Evolutionary conservation across 768 basidiomycete species (phyloP).

Genomic region (Amanita muscaria): DNA sequence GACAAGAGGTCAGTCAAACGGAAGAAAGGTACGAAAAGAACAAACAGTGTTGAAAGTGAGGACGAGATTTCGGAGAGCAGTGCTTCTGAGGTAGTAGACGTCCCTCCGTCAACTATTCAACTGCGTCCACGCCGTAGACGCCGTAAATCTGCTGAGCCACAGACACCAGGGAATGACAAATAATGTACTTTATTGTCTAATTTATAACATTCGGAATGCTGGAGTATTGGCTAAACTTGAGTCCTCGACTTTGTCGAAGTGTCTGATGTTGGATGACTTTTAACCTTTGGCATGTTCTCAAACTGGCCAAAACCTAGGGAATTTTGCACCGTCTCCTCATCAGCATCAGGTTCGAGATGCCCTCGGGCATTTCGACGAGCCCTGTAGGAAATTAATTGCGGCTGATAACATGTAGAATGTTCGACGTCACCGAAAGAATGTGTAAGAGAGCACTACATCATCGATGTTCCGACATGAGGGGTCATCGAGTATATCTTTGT

Average conservation of each 20-base stretch:
- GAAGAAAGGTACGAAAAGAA: slow-evolving; percentile 9
- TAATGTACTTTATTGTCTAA: no score
- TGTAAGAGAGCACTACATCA: slow-evolving; percentile 91
- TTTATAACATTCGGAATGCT: no score
- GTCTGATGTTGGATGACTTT: slow-evolving; percentile 8
- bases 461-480: slow-evolving; percentile 80
- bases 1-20: no score
- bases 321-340: slow-evolving; percentile 66
- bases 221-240: no score
- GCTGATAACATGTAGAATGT: slow-evolving; percentile 14
- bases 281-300: slow-evolving; percentile 40
- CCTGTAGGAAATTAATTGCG: slow-evolving; percentile 31
- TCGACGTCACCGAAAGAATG: slow-evolving; percentile 77
- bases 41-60: slow-evolving; percentile 17
- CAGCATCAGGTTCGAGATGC: slow-evolving; percentile 86
- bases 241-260: not conserved
- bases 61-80: slow-evolving; percentile 21
- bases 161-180: not conserved
- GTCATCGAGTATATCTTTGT: slow-evolving; percentile 93
- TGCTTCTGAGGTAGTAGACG: slow-evolving; percentile 15
- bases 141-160: slow-evolving; percentile 7
- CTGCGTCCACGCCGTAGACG: slow-evolving; percentile 28
- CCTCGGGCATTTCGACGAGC: slow-evolving; percentile 81
- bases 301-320: slow-evolving; percentile 71
- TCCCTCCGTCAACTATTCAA: slow-evolving; percentile 15